Evolutionary conservation across 164 flowering plant genomes (phyloP).

Genomic region (Magnolia changhungtana): DNA sequence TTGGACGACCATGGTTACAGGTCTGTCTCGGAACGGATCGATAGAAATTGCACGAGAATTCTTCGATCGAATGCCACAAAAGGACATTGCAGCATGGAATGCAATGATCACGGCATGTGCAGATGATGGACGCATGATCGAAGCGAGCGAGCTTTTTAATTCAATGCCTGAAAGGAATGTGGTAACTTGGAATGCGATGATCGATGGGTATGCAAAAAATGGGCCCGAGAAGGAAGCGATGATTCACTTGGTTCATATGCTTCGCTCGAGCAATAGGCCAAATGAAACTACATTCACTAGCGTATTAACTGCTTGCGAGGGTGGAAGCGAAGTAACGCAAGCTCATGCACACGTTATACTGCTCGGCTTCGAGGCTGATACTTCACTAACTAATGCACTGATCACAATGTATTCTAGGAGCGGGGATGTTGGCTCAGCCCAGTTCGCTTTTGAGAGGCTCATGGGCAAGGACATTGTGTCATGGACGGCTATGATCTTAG

Average conservation of each 20-base stretch:
- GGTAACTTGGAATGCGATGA: constrained; percentile 52
- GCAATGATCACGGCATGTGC: constrained; percentile 60
- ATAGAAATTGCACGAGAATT: constrained; percentile 33
- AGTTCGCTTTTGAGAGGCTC: constrained; percentile 35
- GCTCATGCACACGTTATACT: constrained; percentile 41
- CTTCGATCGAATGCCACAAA: constrained; percentile 52
- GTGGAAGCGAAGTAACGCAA: constrained; percentile 35
- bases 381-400: constrained; percentile 40
- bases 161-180: constrained; percentile 38
- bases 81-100: constrained; percentile 60
- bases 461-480: constrained; percentile 44
- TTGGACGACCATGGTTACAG: constrained; percentile 61
- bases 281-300: constrained; percentile 43
- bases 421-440: constrained; percentile 48
- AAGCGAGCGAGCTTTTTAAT: constrained; percentile 45
- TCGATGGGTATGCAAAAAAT: constrained; percentile 44
- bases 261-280: constrained; percentile 30
- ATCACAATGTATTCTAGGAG: constrained; percentile 48
- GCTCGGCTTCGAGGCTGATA: constrained; percentile 44
- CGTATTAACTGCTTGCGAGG: constrained; percentile 34
- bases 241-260: constrained; percentile 39
- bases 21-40: constrained; percentile 44
- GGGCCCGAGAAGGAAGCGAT: constrained; percentile 38
- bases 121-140: constrained; percentile 34
- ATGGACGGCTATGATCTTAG: constrained; percentile 60